A percentile compares a stretch with the other conserved stretches of the same genome.
Conservation (phyloP, 176 grass and related monocot genomes). For the Triticum monococcum region DNA sequence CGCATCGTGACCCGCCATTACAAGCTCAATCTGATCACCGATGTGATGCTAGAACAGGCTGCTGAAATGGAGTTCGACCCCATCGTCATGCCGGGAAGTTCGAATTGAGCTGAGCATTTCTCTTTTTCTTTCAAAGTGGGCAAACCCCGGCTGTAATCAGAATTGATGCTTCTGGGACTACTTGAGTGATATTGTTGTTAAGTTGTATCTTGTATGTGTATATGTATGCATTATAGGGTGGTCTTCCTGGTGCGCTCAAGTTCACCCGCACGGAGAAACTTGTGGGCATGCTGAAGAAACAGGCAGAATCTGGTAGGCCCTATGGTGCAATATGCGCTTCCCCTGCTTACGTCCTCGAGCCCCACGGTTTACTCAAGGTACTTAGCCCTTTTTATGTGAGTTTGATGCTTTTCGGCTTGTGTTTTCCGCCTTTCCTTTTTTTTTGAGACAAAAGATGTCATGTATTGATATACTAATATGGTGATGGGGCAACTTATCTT, state of each 20-base stretch:
- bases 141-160: no score
- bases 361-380: conserved; percentile 76
- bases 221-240: conserved; percentile 46
- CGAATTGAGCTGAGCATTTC: no score
- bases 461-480: background rate
- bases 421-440: no score
- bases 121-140: no score
- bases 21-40: conserved; percentile 77
- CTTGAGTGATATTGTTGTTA: background rate
- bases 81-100: conserved; percentile 74
- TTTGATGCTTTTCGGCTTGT: no score
- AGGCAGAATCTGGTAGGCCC: conserved; percentile 50
- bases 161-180: no score
- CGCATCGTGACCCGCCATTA: conserved; percentile 64
- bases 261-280: conserved; percentile 59
- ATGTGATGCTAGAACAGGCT: conserved; percentile 64
- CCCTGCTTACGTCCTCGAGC: conserved; percentile 65
- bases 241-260: conserved; percentile 61
- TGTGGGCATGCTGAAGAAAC: conserved; percentile 62
- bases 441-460: no score
- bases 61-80: conserved; percentile 70
- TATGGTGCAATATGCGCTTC: conserved; percentile 91
- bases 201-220: no score
- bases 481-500: background rate
- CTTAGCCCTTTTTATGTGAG: no score